A percentile compares a stretch with the other conserved stretches of the same genome.
These are phyloP conservation scores for Macrotyloma uniflorum DNA, from an alignment of 306 rosid species.

Conservation along the genomic window DNA sequence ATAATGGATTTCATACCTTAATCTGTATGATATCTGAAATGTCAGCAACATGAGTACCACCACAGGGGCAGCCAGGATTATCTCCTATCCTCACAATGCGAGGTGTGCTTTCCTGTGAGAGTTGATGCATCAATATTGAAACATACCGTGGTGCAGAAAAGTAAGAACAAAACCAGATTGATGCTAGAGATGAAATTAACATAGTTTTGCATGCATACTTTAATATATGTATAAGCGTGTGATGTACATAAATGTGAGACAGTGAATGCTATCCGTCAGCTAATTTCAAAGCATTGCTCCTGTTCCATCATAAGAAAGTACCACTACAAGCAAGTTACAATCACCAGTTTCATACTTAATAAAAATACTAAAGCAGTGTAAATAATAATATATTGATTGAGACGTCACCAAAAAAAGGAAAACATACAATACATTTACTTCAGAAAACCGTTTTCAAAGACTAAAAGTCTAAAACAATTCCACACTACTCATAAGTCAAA, in stretches of 20 bases:
- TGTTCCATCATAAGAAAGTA: not conserved
- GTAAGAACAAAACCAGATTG: not conserved
- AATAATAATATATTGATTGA: constrained; percentile 21
- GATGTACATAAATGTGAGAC: not conserved
- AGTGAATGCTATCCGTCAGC: constrained; percentile 1
- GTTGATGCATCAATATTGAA: constrained; percentile 35
- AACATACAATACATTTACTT: not conserved
- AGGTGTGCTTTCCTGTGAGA: constrained; percentile 68
- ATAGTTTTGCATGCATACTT: not conserved
- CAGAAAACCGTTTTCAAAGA: not conserved
- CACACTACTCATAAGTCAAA: not conserved
- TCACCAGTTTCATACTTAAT: constrained; percentile 5
- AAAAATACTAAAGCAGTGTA: not conserved
- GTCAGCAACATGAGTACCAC: constrained; percentile 76
- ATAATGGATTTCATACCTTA: constrained; percentile 50
- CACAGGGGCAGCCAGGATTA: constrained; percentile 77
- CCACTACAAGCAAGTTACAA: not conserved
- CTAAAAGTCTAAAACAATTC: not conserved
- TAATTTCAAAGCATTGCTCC: constrained; percentile 8
- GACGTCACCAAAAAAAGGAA: not conserved
- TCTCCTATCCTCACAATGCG: constrained; percentile 63
- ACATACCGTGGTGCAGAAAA: constrained; percentile 13
- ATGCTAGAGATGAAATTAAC: not conserved
- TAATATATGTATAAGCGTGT: not conserved
- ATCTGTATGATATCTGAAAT: constrained; percentile 61